Evolutionary conservation across 805 yeast species (phyloP), one percentile per base, ranked within the genome.

Genomic region (Sugiyamaella boreocaroliniensis): DNA sequence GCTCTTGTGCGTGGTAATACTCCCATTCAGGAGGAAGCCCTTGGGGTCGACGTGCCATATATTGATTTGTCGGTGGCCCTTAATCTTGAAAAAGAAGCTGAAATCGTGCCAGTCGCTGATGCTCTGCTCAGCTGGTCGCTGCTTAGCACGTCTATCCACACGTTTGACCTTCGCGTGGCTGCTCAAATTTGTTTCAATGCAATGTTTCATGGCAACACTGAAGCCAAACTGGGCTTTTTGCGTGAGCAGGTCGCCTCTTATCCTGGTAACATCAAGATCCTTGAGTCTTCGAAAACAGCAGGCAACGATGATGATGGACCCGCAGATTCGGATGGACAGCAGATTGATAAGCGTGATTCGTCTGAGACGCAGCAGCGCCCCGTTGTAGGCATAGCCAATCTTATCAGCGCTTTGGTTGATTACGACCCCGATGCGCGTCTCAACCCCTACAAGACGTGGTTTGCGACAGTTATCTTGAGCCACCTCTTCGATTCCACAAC

Each of bases 391-490:
- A 49, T 60, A 1, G 83, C 80, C 2, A 89, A 89, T 64, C 68
- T 93, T 1, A 82, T 93, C 53, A 72, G 81, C 22, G 78, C 85
- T 0, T 67, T 93, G 6, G 76, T 89, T 58, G 92, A 86, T 57
- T 88, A 86, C 61, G 92, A 90, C 58, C 79, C 82, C 2, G 85
- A 81, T 18, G 66, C 76, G 47, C 79, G 82, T 50, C 68, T 90
- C 34, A 92, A 93, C 59, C 97, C 99, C 0, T 93, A 89, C 64
- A 81, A 82, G 61, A 69, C 81, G 0, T 93, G 96, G 93, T 90
- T 92, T 68, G 81, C 96, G 0, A 72, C 86, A 1, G 77, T 82
- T 3, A 71, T 88, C 3, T 64, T 92, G 19, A 72, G 85, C 43
- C 79, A 78, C 51, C 64, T 89, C 1, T 77, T 89, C 55, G 84